phyloP scores from a whole-genome alignment of 768 basidiomycete genomes.

The Lactifluus rugatus region DNA sequence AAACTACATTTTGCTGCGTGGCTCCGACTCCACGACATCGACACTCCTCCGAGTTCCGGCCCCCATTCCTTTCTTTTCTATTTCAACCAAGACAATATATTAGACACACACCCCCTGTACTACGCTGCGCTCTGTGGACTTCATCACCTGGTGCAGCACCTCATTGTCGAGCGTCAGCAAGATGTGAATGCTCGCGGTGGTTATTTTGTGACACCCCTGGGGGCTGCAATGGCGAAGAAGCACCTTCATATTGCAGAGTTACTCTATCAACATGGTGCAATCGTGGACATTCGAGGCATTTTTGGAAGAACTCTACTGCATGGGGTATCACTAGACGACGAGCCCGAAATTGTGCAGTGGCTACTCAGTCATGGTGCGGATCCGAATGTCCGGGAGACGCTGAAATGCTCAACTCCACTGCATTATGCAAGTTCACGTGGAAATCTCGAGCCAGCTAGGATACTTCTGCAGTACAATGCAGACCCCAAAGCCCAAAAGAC shows the following conservation, averaged over 20 bases:
- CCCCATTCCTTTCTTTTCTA: not conserved
- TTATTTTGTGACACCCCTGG: not conserved
- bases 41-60: too few species aligned
- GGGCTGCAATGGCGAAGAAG: not conserved
- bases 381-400: not conserved
- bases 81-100: too few species aligned
- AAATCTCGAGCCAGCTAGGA: not conserved
- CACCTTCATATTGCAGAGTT: not conserved
- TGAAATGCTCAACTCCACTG: not conserved
- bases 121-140: not conserved
- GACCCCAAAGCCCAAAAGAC: slow-evolving; percentile 20
- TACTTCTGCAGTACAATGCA: not conserved
- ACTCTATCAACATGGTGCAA: not conserved
- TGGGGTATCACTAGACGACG: not conserved
- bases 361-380: not conserved
- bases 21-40: not conserved
- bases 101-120: not conserved
- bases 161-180: not conserved
- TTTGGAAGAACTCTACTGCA: not conserved
- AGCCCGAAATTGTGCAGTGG: not conserved
- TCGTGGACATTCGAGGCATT: not conserved
- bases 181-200: not conserved
- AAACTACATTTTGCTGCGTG: too few species aligned
- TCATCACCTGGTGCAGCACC: not conserved
- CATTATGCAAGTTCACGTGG: not conserved